phyloP scores from a whole-genome alignment of 306 rosid species.

The Oxytropis ochrocephala region DNA sequence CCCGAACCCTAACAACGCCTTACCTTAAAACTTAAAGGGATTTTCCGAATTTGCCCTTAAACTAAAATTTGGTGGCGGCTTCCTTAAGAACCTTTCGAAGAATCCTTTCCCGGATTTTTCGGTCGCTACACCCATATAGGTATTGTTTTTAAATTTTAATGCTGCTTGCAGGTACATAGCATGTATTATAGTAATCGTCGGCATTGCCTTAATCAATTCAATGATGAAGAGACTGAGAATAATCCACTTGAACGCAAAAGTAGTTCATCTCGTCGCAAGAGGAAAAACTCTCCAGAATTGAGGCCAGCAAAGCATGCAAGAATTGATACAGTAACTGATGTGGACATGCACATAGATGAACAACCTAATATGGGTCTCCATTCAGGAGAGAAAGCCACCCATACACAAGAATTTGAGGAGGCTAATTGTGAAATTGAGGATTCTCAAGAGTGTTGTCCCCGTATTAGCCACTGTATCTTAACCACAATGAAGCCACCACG shows the following conservation, averaged over 20 bases:
- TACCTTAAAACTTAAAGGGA: too few species aligned
- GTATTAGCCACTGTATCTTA: slow-evolving; percentile 30
- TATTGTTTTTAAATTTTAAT: background rate
- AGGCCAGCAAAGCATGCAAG: slow-evolving; percentile 45
- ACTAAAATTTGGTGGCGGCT: too few species aligned
- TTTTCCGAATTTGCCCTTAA: too few species aligned
- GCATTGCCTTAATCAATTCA: slow-evolving; percentile 35
- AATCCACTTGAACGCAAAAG: slow-evolving; percentile 22
- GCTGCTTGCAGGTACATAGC: slow-evolving; percentile 67
- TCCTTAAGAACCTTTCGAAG: too few species aligned
- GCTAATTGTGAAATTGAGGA: slow-evolving; percentile 37
- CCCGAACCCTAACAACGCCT: too few species aligned
- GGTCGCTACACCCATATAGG: too few species aligned
- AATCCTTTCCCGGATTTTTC: too few species aligned
- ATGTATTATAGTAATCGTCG: slow-evolving; percentile 54
- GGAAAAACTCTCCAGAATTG: slow-evolving; percentile 30
- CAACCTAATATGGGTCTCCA: slow-evolving; percentile 22
- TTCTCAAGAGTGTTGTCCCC: slow-evolving; percentile 37
- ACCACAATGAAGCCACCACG: slow-evolving; percentile 58
- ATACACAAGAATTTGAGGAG: slow-evolving; percentile 36
- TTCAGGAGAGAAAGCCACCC: slow-evolving; percentile 30
- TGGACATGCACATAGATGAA: slow-evolving; percentile 29
- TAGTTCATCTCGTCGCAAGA: slow-evolving; percentile 31
- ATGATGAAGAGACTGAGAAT: slow-evolving; percentile 31
- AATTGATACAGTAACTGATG: slow-evolving; percentile 36